These are phyloP conservation scores for Spiromastix sp. DNA, from an alignment of 2,329 filamentous ascomycete species.

Conservation along the genomic window DNA sequence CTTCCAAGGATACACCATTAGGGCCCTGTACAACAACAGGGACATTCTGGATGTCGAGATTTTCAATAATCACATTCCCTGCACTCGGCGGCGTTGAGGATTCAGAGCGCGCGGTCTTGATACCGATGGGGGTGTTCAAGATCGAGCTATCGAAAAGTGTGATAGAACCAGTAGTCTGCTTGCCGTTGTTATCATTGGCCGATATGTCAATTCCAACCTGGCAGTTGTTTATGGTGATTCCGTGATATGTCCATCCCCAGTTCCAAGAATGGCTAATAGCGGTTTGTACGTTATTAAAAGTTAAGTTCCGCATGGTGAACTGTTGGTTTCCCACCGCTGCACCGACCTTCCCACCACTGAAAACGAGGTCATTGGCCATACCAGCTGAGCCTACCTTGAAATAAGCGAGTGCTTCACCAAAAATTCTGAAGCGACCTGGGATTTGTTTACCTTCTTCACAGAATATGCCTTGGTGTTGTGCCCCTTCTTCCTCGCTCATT, in stretches of 20 bases:
- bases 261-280: constrained; percentile 88
- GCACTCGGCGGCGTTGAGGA: no score
- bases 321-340: constrained; percentile 79
- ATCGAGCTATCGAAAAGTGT: constrained; percentile 80
- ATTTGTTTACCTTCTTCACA: no score
- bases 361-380: constrained; percentile 75
- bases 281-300: constrained; percentile 71
- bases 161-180: constrained; percentile 81
- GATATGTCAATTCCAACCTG: constrained; percentile 72
- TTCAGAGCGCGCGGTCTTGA: no score
- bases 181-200: constrained; percentile 45
- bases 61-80: no score
- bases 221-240: constrained; percentile 62
- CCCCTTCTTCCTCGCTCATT: no score
- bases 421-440: no score
- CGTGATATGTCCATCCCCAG: constrained; percentile 78
- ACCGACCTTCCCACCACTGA: constrained; percentile 71
- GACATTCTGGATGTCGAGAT: no score
- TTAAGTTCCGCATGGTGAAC: constrained; percentile 74
- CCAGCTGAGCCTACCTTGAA: no score
- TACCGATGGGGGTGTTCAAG: constrained; percentile 62
- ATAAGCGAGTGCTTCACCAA: no score
- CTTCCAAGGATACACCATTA: no score
- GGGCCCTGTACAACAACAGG: no score
- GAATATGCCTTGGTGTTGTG: no score